phyloP scores from a whole-genome alignment of 2,329 filamentous ascomycete genomes.

The Pseudofabraea citricarpa region DNA sequence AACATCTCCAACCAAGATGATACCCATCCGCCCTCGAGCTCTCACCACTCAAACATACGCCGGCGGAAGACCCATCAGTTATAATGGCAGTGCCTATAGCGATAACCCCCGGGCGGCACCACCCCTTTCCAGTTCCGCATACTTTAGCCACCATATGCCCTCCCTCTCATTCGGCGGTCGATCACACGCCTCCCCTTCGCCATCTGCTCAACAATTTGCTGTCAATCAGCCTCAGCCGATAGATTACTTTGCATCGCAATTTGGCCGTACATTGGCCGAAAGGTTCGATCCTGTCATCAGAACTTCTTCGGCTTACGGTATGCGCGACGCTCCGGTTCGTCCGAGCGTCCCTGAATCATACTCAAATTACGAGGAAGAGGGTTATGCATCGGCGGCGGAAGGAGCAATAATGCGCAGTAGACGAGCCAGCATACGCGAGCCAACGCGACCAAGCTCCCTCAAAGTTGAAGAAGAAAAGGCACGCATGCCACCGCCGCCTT shows the following conservation, averaged over 20 bases:
- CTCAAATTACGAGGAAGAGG: slow-evolving; percentile 17
- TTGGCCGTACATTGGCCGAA: slow-evolving; percentile 13
- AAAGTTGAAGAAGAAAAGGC: slow-evolving; percentile 16
- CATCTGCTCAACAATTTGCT: neutral
- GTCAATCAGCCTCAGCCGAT: slow-evolving; percentile 1
- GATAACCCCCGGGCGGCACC: slow-evolving; percentile 10
- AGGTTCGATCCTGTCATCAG: slow-evolving; percentile 12
- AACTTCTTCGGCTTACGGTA: slow-evolving; percentile 15
- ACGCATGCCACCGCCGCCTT: slow-evolving; percentile 23
- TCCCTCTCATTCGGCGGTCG: slow-evolving; percentile 6
- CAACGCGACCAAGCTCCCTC: slow-evolving; percentile 11
- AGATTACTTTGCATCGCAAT: slow-evolving; percentile 9
- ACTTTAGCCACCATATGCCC: slow-evolving; percentile 10
- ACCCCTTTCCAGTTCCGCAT: slow-evolving; percentile 21
- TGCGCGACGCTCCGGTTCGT: slow-evolving; percentile 4
- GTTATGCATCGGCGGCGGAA: slow-evolving; percentile 19
- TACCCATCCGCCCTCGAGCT: slow-evolving; percentile 20
- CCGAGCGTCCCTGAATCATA: slow-evolving; percentile 6
- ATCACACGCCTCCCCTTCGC: slow-evolving; percentile 10
- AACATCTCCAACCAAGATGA: slow-evolving; percentile 13
- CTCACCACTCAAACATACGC: slow-evolving; percentile 15
- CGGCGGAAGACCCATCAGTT: slow-evolving; percentile 15
- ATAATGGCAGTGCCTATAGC: slow-evolving; percentile 5
- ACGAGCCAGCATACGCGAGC: slow-evolving; percentile 15
- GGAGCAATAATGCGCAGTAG: slow-evolving; percentile 10